Evolutionary conservation across 2,329 filamentous ascomycete genomes (phyloP).

Genomic region (Polychaeton citri): DNA sequence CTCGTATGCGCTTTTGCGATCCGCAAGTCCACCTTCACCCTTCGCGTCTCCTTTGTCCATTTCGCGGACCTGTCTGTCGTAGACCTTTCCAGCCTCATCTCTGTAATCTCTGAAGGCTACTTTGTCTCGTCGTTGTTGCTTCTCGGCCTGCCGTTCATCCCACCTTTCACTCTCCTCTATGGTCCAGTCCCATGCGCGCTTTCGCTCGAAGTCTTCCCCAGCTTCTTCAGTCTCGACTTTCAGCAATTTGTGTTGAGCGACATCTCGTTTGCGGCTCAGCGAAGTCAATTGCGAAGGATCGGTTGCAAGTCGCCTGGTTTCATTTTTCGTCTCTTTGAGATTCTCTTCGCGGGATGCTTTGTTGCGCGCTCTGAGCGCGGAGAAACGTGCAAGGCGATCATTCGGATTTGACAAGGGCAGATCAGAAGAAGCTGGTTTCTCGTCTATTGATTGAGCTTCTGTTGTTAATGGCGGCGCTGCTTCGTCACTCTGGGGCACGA

Average conservation of each 20-base stretch:
- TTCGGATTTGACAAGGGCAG: background rate
- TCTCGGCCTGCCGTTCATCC: constrained; percentile 85
- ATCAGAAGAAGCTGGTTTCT: background rate
- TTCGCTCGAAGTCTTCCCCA: constrained; percentile 90
- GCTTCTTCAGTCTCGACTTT: constrained; percentile 79
- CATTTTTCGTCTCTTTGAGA: constrained; percentile 68
- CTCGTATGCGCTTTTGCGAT: constrained; percentile 61
- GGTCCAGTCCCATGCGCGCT: constrained; percentile 98
- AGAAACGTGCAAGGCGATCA: constrained; percentile 57
- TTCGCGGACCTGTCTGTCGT: constrained; percentile 77
- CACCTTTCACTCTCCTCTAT: constrained; percentile 86
- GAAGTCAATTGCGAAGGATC: constrained; percentile 66
- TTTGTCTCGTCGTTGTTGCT: constrained; percentile 65
- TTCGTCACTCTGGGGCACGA: constrained; percentile 6
- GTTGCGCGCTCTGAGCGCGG: constrained; percentile 65
- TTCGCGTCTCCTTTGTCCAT: constrained; percentile 38
- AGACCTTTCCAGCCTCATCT: constrained; percentile 79
- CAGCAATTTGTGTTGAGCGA: constrained; percentile 82
- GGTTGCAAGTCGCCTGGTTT: constrained; percentile 64
- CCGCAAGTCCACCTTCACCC: constrained; percentile 10
- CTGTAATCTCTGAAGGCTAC: constrained; percentile 83
- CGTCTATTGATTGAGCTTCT: background rate
- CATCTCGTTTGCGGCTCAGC: constrained; percentile 72
- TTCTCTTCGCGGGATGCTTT: constrained; percentile 50
- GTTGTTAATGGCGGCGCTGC: constrained; percentile 4